phyloP scores from a whole-genome alignment of 2,329 filamentous ascomycete genomes.

The Arthroderma uncinatum region DNA sequence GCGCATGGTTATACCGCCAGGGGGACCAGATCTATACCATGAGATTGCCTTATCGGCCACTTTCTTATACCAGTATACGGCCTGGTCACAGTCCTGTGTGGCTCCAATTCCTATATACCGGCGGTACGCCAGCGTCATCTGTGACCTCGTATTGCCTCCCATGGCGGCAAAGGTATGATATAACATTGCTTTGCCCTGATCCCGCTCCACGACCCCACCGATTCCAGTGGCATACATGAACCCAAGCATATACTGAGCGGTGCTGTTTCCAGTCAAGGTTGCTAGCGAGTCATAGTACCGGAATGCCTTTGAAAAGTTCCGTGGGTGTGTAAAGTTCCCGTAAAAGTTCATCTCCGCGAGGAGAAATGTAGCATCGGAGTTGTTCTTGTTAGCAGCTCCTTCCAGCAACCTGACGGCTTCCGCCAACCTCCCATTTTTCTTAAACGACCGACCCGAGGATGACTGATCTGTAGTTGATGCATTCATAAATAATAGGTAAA shows the following conservation, averaged over 20 bases:
- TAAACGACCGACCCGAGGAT: slow-evolving; percentile 29
- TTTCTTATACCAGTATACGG: slow-evolving; percentile 78
- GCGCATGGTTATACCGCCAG: slow-evolving; percentile 69
- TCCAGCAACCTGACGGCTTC: slow-evolving; percentile 50
- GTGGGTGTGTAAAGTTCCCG: slow-evolving; percentile 81
- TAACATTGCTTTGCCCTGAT: slow-evolving; percentile 83
- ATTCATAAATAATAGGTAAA: slow-evolving; percentile 56
- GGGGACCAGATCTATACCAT: slow-evolving; percentile 81
- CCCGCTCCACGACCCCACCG: slow-evolving; percentile 63
- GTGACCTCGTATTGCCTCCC: slow-evolving; percentile 67
- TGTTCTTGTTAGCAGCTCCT: slow-evolving; percentile 44
- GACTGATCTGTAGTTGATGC: slow-evolving; percentile 40
- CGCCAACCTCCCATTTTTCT: slow-evolving; percentile 35
- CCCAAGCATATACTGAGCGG: slow-evolving; percentile 89
- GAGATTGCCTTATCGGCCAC: slow-evolving; percentile 87
- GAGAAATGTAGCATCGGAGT: slow-evolving; percentile 73
- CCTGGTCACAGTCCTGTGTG: slow-evolving; percentile 71
- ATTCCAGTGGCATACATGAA: slow-evolving; percentile 93
- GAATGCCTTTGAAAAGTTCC: slow-evolving; percentile 70
- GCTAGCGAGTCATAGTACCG: slow-evolving; percentile 70
- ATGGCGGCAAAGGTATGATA: slow-evolving; percentile 92
- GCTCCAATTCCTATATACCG: slow-evolving; percentile 78
- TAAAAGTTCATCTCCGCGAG: slow-evolving; percentile 94
- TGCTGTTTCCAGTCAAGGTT: slow-evolving; percentile 67
- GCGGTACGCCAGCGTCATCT: slow-evolving; percentile 88